Percentiles rank a stretch among this genome's conserved stretches.
phyloP scores from a whole-genome alignment of 306 rosid genomes.

The Malus sylvestris region DNA sequence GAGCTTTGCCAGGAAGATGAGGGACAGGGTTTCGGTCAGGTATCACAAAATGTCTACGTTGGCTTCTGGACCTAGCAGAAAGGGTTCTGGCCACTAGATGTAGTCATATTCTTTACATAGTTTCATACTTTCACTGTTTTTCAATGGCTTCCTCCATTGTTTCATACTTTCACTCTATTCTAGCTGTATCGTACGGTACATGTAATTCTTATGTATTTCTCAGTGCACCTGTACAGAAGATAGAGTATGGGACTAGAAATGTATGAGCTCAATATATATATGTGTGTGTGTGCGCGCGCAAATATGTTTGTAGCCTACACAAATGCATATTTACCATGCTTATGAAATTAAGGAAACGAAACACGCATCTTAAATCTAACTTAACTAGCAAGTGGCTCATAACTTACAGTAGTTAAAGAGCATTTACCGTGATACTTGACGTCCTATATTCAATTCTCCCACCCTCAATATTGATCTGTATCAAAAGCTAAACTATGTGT shows the following conservation, averaged over 20 bases:
- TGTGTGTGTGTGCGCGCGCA: neutral
- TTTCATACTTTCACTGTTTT: neutral
- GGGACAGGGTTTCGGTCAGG: constrained; percentile 20
- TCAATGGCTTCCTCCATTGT: neutral
- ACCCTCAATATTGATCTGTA: too few relatives aligned
- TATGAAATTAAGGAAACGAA: too few relatives aligned
- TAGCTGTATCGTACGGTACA: neutral
- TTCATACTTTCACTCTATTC: neutral
- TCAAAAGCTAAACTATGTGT: too few relatives aligned
- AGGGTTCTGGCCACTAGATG: constrained; percentile 72
- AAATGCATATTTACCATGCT: neutral
- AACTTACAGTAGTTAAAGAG: too few relatives aligned
- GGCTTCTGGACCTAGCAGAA: constrained; percentile 81
- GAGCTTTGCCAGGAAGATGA: neutral
- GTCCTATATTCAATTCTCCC: too few relatives aligned
- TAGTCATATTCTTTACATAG: neutral
- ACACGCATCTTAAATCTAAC: too few relatives aligned
- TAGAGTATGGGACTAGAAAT: neutral
- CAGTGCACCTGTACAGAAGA: neutral
- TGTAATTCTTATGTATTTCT: neutral
- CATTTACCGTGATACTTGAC: too few relatives aligned
- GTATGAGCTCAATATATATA: neutral
- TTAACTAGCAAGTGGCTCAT: too few relatives aligned
- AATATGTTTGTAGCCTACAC: neutral
- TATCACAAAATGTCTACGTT: constrained; percentile 32